phyloP scores from a whole-genome alignment of 2,329 filamentous ascomycete genomes.

The Pestalotiopsis sp. region DNA sequence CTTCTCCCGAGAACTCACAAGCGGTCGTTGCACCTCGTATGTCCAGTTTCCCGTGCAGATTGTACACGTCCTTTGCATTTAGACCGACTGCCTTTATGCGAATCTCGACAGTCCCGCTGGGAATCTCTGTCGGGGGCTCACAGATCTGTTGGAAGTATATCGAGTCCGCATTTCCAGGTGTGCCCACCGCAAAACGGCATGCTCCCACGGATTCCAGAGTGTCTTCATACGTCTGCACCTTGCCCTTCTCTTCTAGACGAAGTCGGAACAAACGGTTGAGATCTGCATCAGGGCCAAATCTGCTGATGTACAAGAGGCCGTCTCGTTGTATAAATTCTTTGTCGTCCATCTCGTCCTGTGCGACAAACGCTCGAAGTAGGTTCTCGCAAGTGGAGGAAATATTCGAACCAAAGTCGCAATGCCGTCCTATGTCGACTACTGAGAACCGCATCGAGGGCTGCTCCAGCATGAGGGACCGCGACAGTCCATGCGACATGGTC shows the following conservation, averaged over 20 bases:
- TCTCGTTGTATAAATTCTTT: background rate
- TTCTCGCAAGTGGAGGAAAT: background rate
- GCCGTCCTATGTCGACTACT: background rate
- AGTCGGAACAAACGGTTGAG: background rate
- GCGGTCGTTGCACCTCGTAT: conserved; percentile 2
- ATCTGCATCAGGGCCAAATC: background rate
- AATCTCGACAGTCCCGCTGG: conserved; percentile 12
- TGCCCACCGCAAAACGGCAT: background rate
- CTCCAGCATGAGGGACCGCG: conserved; percentile 7
- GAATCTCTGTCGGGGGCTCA: background rate
- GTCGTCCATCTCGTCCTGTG: background rate
- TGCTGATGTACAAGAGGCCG: background rate
- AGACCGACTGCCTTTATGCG: conserved; percentile 18
- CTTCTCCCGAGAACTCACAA: conserved; percentile 11
- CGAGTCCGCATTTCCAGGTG: background rate
- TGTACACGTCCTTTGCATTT: conserved; percentile 22
- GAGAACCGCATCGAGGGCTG: background rate
- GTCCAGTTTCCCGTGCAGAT: conserved; percentile 13
- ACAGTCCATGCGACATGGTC: background rate
- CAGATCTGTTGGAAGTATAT: conserved; percentile 13
- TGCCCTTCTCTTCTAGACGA: background rate
- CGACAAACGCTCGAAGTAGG: background rate
- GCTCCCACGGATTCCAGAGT: background rate
- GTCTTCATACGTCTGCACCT: background rate
- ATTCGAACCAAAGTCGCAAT: background rate